Evolutionary conservation across 495 filamentous ascomycete species (phyloP), one percentile per base, ranked within the genome.

Genomic region (Talaromyces trachyspermus): DNA sequence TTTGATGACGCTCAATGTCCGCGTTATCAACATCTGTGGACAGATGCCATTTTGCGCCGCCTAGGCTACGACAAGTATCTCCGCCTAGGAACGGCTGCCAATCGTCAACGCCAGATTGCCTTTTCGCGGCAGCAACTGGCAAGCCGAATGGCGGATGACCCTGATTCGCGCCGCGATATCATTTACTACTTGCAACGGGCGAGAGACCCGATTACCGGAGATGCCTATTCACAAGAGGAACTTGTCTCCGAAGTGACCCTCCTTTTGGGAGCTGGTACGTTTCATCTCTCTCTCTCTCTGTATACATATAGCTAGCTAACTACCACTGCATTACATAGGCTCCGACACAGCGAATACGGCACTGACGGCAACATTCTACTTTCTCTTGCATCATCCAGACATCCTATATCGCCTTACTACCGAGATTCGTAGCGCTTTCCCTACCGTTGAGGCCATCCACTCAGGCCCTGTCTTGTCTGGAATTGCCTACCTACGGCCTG

Each of bases 321-420:
- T 20, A 41, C 12, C 14, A 42, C 38, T 9, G 12, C 9, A n/a
- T n/a, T 30, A 12, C 7, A 1, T 24, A 42, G 77, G 76, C 4
- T 64, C 68, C 15, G 78, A 81, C 51, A 80, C 78, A 2, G 76
- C 73, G 0, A 83, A 78, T 27, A 81, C 83, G 43, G 72, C 73
- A 2, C 64, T 86, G 0, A 63, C 72, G 0, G 66, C 76, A 4
- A 69, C 84, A 0, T 77, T 87, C 42, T 84, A 85, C 54, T 77
- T 73, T 52, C 61, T 85, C 8, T 59, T 81, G 15, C 72, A 72
- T 19, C 73, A 72, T 49, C 77, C 72, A 0, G n/a, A 23, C 0
- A 65, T 59, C 19, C 65, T 81, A 49, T 49, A 51, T 0, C 65
- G 57, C 22, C 58, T 86, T 12, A 58, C 51, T 10, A 49, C 51